phyloP scores from a whole-genome alignment of 2,329 filamentous ascomycete genomes.

The Paraphaeosphaeria sporulosa region DNA sequence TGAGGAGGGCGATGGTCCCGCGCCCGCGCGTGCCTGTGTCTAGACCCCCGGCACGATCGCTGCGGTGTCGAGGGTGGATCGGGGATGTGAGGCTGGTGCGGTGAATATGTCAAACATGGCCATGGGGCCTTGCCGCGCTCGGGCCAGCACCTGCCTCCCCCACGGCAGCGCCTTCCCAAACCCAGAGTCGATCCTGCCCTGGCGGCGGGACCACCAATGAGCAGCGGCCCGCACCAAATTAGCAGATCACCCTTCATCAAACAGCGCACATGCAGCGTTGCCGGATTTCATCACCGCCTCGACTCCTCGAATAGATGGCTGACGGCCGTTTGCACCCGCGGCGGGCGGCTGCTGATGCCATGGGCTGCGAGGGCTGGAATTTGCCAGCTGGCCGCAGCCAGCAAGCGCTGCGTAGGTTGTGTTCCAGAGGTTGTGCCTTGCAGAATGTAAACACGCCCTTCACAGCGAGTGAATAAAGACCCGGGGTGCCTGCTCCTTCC shows the following conservation, averaged over 20 bases:
- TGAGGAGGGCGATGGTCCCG: background rate
- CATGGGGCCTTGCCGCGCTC: conserved; percentile 10
- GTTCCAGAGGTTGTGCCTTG: conserved; percentile 8
- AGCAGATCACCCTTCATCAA: conserved; percentile 15
- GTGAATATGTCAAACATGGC: conserved; percentile 4
- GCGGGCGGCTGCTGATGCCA: background rate
- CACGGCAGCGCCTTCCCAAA: conserved; percentile 5
- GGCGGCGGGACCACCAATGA: conserved; percentile 8
- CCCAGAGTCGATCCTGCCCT: conserved; percentile 15
- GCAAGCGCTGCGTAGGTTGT: background rate
- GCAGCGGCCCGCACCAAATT: background rate
- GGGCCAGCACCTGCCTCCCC: background rate
- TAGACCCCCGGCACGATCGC: background rate
- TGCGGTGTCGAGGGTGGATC: background rate
- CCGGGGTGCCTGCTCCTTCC: background rate
- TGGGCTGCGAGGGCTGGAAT: conserved; percentile 4
- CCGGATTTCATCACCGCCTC: background rate
- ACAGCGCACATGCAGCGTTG: conserved; percentile 5
- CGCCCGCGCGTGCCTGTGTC: background rate
- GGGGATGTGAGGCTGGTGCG: conserved; percentile 6
- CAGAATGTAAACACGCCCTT: conserved; percentile 19
- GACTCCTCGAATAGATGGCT: background rate
- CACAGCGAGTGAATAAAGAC: background rate
- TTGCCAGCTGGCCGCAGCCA: background rate
- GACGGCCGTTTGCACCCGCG: background rate